A percentile compares a stretch with the other conserved stretches of the same genome.
These are phyloP conservation scores for Dictyophora rubrovolvata DNA, from an alignment of 768 basidiomycete species.

Conservation along the genomic window DNA sequence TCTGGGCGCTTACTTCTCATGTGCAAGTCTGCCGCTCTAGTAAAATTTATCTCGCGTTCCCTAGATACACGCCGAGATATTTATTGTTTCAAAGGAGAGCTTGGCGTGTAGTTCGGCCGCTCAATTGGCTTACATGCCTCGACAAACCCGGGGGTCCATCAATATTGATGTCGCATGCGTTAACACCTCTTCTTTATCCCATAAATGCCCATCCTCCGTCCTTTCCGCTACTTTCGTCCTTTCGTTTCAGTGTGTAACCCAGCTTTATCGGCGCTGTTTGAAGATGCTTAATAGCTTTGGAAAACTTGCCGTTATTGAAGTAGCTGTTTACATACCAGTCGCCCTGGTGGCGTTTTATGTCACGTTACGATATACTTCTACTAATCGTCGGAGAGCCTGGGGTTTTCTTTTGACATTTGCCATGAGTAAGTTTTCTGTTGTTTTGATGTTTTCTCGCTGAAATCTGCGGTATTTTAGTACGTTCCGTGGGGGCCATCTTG, in stretches of 20 bases:
- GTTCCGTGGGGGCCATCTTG: constrained; percentile 47
- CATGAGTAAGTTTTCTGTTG: constrained; percentile 29
- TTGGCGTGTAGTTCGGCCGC: too few relatives aligned
- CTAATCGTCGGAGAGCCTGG: constrained; percentile 49
- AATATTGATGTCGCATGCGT: too few relatives aligned
- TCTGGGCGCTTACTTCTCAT: too few relatives aligned
- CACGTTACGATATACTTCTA: constrained; percentile 42
- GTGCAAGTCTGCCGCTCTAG: too few relatives aligned
- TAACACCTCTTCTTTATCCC: neutral
- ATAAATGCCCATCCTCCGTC: neutral
- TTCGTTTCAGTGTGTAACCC: neutral
- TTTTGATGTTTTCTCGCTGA: neutral
- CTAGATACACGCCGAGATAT: too few relatives aligned
- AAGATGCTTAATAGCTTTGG: constrained; percentile 31
- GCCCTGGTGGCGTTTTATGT: constrained; percentile 34
- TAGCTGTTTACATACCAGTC: constrained; percentile 52
- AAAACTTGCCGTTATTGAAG: constrained; percentile 47
- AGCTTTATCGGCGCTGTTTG: neutral
- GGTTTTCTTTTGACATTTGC: constrained; percentile 53
- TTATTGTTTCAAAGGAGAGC: too few relatives aligned
- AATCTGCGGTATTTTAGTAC: constrained; percentile 28
- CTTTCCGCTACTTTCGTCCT: neutral
- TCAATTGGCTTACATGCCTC: too few relatives aligned
- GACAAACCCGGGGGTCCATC: too few relatives aligned
- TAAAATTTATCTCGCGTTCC: too few relatives aligned